Base-by-base conservation (phyloP, 1,284 basidiomycete species). In the Puccinia triticina region DNA sequence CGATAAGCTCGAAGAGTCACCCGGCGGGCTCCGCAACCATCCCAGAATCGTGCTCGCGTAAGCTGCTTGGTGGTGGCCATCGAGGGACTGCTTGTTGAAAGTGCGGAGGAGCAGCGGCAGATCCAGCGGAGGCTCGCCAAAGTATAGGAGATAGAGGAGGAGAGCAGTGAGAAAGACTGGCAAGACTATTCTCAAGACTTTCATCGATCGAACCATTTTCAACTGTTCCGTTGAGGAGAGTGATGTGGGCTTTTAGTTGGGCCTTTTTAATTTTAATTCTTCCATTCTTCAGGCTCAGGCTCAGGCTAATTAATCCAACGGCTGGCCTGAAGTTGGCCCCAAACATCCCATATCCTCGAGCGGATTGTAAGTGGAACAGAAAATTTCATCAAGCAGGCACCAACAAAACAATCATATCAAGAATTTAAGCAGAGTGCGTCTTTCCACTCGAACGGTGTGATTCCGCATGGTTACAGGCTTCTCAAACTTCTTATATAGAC, bases 161-260 rank as follows among this genome's bases (percentile, higher is more conserved):
- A 75, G 55, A 16, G 32, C 50, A 14, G 46, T 0, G 26, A 61
- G 18, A 59, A 21, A 75, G 23, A 75, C 48, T 32, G 46, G 34
- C 21, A 50, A 50, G 21, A 73, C 26, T 46, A 69, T 48, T 48
- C 66, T n/a, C 37, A 69, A 37, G 23, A 69, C 1, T 29, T 69
- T 69, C 66, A 69, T 69, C 23, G 66, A 37, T 46, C 66, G 66
- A 29, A 69, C 40, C 66, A 69, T 69, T 16, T 26, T 69, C 3
- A n/a, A 29, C 48, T 50, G 23, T 8, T 57, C 55, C 26, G 55
- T 29, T 12, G 55, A 57, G 3, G n/a, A 26, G 66, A n/a, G n/a
- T n/a, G n/a, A n/a, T n/a, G n/a, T n/a, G n/a, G n/a, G n/a, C n/a
- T n/a, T n/a, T n/a, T n/a, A n/a, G n/a, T n/a, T n/a, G n/a, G n/a